phyloP scores from a whole-genome alignment of 2,329 filamentous ascomycete genomes.

The Fusarium tricinctum region DNA sequence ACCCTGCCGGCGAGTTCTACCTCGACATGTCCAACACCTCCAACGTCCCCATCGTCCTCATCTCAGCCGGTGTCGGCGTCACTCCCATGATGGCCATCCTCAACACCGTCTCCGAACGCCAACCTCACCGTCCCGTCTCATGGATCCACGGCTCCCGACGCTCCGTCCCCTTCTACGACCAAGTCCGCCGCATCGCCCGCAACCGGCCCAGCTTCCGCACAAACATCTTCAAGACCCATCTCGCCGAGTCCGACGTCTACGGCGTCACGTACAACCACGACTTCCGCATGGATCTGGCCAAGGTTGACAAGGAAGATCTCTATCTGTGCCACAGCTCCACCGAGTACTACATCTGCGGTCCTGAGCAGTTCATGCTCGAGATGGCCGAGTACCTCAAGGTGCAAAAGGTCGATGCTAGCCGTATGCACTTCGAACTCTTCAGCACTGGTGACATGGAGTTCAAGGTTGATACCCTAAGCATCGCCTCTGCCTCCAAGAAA shows the following conservation, averaged over 20 bases:
- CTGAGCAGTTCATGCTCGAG: constrained; percentile 68
- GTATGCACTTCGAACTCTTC: constrained; percentile 64
- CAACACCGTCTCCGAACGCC: constrained; percentile 64
- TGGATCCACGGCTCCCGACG: constrained; percentile 72
- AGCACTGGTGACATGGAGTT: constrained; percentile 61
- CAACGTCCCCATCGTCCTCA: constrained; percentile 66
- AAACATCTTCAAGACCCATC: constrained; percentile 65
- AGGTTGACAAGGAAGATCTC: constrained; percentile 60
- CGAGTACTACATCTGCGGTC: constrained; percentile 69
- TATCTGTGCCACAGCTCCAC: constrained; percentile 61
- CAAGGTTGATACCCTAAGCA: constrained; percentile 52
- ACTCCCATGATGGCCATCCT: constrained; percentile 73
- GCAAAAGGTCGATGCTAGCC: constrained; percentile 56
- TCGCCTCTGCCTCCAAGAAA: constrained; percentile 42
- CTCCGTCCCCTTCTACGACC: constrained; percentile 66
- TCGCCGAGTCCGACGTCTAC: constrained; percentile 61
- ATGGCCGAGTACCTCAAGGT: constrained; percentile 60
- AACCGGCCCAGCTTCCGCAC: constrained; percentile 55
- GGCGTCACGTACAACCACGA: constrained; percentile 62
- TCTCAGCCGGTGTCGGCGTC: constrained; percentile 73
- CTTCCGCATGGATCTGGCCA: constrained; percentile 60
- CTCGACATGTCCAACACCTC: constrained; percentile 60
- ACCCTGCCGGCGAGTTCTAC: constrained; percentile 75
- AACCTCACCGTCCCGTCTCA: constrained; percentile 64
- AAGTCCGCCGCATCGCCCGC: constrained; percentile 62